These are phyloP conservation scores for Lindgomyces ingoldianus DNA, from an alignment of 495 filamentous ascomycete species.

Conservation along the genomic window DNA sequence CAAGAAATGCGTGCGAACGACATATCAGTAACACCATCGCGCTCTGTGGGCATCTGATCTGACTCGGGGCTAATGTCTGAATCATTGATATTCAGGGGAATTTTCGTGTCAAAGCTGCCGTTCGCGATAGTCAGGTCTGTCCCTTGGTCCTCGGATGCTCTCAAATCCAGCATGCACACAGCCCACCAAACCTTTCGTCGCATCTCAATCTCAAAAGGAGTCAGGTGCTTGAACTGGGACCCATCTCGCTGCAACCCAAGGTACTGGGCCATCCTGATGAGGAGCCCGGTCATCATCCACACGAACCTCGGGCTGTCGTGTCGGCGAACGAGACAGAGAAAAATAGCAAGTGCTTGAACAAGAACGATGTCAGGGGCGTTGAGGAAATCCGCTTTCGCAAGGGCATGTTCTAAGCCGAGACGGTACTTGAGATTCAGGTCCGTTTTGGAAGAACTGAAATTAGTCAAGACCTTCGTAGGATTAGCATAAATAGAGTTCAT, in stretches of 20 bases:
- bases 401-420: slow-evolving; percentile 55
- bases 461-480: slow-evolving; percentile 45
- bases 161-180: slow-evolving; percentile 27
- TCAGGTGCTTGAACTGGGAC: slow-evolving; percentile 19
- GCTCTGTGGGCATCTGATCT: slow-evolving; percentile 42
- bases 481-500: too few relatives aligned
- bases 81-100: slow-evolving; percentile 38
- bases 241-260: slow-evolving; percentile 37
- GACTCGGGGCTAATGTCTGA: slow-evolving; percentile 26
- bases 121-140: slow-evolving; percentile 47
- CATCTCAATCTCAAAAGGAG: slow-evolving; percentile 31
- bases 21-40: slow-evolving; percentile 52
- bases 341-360: slow-evolving; percentile 54
- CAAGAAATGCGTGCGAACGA: slow-evolving; percentile 40
- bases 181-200: slow-evolving; percentile 32
- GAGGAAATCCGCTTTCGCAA: slow-evolving; percentile 59
- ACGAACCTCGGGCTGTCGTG: slow-evolving; percentile 54
- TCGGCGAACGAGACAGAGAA: slow-evolving; percentile 51
- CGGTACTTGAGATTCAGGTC: slow-evolving; percentile 57
- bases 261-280: slow-evolving; percentile 32
- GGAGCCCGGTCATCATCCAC: slow-evolving; percentile 54
- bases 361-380: slow-evolving; percentile 42
- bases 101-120: slow-evolving; percentile 49
- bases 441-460: slow-evolving; percentile 54
- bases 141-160: slow-evolving; percentile 47